Conservation (phyloP, 2,329 filamentous ascomycete genomes). For the Diaporthe vaccinii region DNA sequence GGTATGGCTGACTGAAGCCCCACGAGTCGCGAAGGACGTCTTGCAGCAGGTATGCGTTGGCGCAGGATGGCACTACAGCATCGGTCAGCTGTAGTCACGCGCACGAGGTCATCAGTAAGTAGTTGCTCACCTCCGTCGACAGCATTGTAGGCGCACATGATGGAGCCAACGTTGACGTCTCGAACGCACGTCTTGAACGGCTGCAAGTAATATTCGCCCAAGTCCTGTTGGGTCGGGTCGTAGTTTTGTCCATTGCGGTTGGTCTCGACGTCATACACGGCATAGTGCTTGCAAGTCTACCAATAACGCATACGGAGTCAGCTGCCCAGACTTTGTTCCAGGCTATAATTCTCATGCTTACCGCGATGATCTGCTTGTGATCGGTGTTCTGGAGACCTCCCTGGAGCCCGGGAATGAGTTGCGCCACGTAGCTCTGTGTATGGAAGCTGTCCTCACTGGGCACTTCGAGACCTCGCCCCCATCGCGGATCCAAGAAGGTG, state of each 20-base stretch:
- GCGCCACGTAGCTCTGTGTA: not conserved
- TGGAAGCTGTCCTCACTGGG: constrained; percentile 48
- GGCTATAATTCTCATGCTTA: not conserved
- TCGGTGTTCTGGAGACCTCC: not conserved
- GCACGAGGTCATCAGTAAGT: not conserved
- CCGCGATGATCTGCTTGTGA: not conserved
- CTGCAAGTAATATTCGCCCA: constrained; percentile 77
- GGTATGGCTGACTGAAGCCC: constrained; percentile 69
- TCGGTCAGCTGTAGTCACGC: not conserved
- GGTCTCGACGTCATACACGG: constrained; percentile 69
- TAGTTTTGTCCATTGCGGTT: constrained; percentile 53
- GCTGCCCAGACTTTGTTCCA: not conserved
- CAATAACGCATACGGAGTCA: constrained; percentile 48
- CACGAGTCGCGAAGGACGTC: constrained; percentile 74
- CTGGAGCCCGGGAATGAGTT: not conserved
- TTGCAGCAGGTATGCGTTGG: constrained; percentile 69
- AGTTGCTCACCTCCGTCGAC: constrained; percentile 70
- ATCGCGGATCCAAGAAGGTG: constrained; percentile 72
- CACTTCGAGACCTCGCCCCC: constrained; percentile 73
- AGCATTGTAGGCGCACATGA: constrained; percentile 75
- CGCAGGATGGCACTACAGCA: not conserved
- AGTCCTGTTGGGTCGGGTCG: constrained; percentile 70
- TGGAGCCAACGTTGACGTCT: constrained; percentile 68
- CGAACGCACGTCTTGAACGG: constrained; percentile 74
- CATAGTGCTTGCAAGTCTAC: constrained; percentile 72